Evolutionary conservation across 2,329 filamentous ascomycete species (phyloP), one percentile per base, ranked within the genome.

Genomic region (Aspergillus neotritici): DNA sequence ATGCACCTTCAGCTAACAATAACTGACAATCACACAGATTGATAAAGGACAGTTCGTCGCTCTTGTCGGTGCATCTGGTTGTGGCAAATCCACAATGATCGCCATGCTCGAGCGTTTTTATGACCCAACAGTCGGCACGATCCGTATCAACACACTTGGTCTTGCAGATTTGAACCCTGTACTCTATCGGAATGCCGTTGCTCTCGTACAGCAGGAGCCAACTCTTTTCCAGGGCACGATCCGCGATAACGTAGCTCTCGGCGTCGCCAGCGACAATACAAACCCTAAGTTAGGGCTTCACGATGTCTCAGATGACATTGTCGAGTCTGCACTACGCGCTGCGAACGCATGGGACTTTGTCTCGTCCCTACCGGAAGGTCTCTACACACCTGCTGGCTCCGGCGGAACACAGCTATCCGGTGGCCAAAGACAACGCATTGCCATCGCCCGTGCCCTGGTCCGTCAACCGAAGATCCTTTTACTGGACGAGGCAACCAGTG

Each of bases 171-270:
- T 87, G 40, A 77, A 83, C 43, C 72, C 84, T 0, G 73, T 73
- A 47, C 66, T 74, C 13, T 87, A 87, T 59, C 78, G 86, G 32
- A 72, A 74, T 43, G 67, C 78, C 30, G 71, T 89, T 10, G 83
- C 83, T 1, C 74, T 90, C 0, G 86, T 90, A 0, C 80, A 83
- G 3, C 86, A 90, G 62, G 85, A 90, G 59, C 76, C 86, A 7
- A 82, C 81, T 0, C 72, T 90, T 0, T 88, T 86, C 56, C 80
- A 82, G 60, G 82, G 80, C 50, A 80, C 79, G 1, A 74, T 88
- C 14, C 75, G 78, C 13, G 84, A 89, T 47, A 87, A 87, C 53
- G 78, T 87, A 40, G 63, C 83, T 1, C 71, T 87, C 0, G 84
- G 83, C n/a, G 35, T 54, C n/a, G n/a, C n/a, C n/a, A n/a, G n/a